Evolutionary conservation across 805 yeast species (phyloP), one percentile per base, ranked within the genome.

Genomic region (Wickerhamomyces subpelliculosus): DNA sequence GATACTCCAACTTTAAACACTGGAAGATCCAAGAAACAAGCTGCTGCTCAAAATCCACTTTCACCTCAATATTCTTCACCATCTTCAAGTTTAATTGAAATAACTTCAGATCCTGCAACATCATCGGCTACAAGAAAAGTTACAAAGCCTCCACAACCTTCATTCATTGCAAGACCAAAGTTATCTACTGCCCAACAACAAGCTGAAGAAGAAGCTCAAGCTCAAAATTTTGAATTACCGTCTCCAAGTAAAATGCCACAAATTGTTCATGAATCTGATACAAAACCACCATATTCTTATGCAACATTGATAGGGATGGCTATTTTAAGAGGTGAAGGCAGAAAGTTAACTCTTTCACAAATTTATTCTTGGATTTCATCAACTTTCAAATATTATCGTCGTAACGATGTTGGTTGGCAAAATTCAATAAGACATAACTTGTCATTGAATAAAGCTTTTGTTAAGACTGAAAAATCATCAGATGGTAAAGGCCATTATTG

Each of bases 241-340:
- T 41, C 41, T 1, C 59, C 59, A 9, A 25, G 36, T 11, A 32
- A 42, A 27, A 51, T 54, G 58, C 58, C 59, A 2, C 38, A 34
- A 16, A 38, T 54, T 7, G 30, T 44, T 2, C 38, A 44, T 30
- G 48, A 49, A 11, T 49, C 48, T 2, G 47, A 45, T 18, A 46
- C 57, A 11, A 90, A 93, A 59, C 98, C 98, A 2, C 96, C 96
- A 1, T 89, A 80, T 58, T 86, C 96, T 6, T 90, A 90, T 56
- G 98, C 98, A 4, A 81, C 88, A 37, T 70, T 90, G 42, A 90
- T 90, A 45, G 96, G 96, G 2, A 80, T 90, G 82, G 90, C 97
- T 2, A 84, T 90, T 35, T 65, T 90, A 46, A 75, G 93, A 43
- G 78, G 95, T n/a, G 79, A 80, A 1, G 72, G 67, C 13, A 71